phyloP scores from a whole-genome alignment of 1,139 yeast species.

The Starmera stellimalicola region DNA sequence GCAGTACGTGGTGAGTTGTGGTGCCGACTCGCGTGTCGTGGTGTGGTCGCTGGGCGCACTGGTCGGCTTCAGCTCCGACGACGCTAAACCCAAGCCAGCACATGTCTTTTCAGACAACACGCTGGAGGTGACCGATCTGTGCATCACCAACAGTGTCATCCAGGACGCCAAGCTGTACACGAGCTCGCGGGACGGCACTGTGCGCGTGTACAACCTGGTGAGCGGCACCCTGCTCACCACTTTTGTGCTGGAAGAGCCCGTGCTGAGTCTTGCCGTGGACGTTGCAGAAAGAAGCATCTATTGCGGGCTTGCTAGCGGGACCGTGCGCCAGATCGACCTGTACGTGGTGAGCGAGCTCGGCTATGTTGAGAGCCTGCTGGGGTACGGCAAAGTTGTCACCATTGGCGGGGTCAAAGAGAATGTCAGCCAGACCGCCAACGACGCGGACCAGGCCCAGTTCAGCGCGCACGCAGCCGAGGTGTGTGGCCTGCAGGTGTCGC shows the following conservation, averaged over 20 bases:
- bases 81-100: slow-evolving; percentile 30
- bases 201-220: slow-evolving; percentile 51
- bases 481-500: slow-evolving; percentile 47
- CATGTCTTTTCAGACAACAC: slow-evolving; percentile 65
- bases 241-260: slow-evolving; percentile 52
- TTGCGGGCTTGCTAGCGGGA: slow-evolving; percentile 60
- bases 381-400: slow-evolving; percentile 44
- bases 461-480: slow-evolving; percentile 46
- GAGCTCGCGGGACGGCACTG: slow-evolving; percentile 66
- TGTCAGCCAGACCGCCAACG: too few relatives aligned
- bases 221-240: slow-evolving; percentile 45
- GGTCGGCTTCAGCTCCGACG: slow-evolving; percentile 32
- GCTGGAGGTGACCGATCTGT: slow-evolving; percentile 58
- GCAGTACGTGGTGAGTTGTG: slow-evolving; percentile 61
- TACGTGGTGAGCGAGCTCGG: slow-evolving; percentile 37
- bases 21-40: slow-evolving; percentile 70
- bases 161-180: slow-evolving; percentile 62
- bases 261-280: slow-evolving; percentile 58
- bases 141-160: slow-evolving; percentile 39
- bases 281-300: slow-evolving; percentile 74
- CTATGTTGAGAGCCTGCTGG: slow-evolving; percentile 47
- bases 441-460: slow-evolving; percentile 41
- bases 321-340: slow-evolving; percentile 46
- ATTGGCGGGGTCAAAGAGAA: too few relatives aligned
- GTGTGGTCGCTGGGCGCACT: slow-evolving; percentile 69